Conservation (phyloP, 2,329 filamentous ascomycete species). For the Zasmidium cellare region DNA sequence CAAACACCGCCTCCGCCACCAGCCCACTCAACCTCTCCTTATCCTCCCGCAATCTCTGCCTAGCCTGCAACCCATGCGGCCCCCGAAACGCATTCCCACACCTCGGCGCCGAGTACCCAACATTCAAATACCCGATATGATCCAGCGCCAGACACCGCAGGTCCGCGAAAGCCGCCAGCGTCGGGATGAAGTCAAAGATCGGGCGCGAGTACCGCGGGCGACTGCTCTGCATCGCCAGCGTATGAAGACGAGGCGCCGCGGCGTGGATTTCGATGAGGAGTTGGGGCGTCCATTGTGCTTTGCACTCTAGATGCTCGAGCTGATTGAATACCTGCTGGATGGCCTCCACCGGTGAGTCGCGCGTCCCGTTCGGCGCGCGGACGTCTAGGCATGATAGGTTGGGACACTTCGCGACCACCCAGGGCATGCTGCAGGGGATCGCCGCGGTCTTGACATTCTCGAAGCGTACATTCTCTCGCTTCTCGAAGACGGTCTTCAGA, state of each 20-base stretch:
- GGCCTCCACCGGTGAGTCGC: not conserved
- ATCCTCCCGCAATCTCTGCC: not conserved
- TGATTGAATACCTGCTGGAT: not conserved
- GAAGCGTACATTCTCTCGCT: too few species aligned
- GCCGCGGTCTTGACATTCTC: too few species aligned
- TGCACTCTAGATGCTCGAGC: not conserved
- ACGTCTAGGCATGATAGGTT: too few species aligned
- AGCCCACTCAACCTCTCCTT: not conserved
- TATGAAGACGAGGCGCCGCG: not conserved
- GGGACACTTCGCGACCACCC: too few species aligned
- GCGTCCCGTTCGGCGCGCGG: too few species aligned
- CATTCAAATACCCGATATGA: not conserved
- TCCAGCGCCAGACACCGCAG: not conserved
- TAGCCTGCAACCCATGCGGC: not conserved
- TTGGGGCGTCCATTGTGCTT: not conserved
- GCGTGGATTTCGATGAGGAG: not conserved
- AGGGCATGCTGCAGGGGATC: too few species aligned
- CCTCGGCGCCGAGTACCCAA: not conserved
- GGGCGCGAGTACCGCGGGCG: not conserved
- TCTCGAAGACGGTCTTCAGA: too few species aligned
- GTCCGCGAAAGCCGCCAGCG: not conserved
- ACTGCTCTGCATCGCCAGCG: not conserved
- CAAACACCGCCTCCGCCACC: not conserved
- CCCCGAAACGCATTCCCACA: not conserved
- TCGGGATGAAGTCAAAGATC: not conserved